Evolutionary conservation across 768 basidiomycete genomes (phyloP).

Genomic region (Suillus placidus): DNA sequence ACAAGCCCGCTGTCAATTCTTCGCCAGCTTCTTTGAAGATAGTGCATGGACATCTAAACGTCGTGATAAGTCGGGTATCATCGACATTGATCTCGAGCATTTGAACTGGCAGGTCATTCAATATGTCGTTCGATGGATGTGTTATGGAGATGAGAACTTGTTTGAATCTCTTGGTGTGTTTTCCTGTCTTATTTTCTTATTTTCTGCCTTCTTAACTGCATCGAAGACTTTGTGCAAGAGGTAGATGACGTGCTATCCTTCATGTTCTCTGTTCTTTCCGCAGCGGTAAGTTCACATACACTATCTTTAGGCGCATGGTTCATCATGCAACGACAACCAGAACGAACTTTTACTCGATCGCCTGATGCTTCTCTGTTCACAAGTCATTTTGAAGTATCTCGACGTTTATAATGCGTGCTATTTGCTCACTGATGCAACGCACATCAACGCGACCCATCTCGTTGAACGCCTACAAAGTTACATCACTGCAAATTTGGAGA

Average conservation of each 20-base stretch:
- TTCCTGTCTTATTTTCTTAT: neutral
- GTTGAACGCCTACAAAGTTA: constrained; percentile 75
- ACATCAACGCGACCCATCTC: constrained; percentile 72
- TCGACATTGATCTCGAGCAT: constrained; percentile 74
- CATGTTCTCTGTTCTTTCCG: constrained; percentile 83
- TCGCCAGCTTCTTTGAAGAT: constrained; percentile 81
- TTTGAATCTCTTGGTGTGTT: constrained; percentile 71
- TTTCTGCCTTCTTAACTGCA: constrained; percentile 9
- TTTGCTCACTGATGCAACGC: constrained; percentile 79
- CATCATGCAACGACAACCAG: constrained; percentile 38
- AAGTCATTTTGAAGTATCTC: constrained; percentile 65
- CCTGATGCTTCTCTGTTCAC: constrained; percentile 81
- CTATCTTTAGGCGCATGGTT: neutral
- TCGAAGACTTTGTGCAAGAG: constrained; percentile 59
- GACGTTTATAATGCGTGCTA: constrained; percentile 78
- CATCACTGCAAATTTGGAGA: constrained; percentile 83
- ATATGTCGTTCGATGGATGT: constrained; percentile 76
- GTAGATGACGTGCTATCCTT: constrained; percentile 83
- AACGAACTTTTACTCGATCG: constrained; percentile 90
- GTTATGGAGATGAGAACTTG: constrained; percentile 71
- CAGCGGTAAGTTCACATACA: constrained; percentile 58
- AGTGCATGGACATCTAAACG: constrained; percentile 76
- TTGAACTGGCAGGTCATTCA: constrained; percentile 73
- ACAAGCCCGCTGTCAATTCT: constrained; percentile 83
- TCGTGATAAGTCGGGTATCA: constrained; percentile 51